Conservation (phyloP, 306 rosid species). For the Castanea sativa region DNA sequence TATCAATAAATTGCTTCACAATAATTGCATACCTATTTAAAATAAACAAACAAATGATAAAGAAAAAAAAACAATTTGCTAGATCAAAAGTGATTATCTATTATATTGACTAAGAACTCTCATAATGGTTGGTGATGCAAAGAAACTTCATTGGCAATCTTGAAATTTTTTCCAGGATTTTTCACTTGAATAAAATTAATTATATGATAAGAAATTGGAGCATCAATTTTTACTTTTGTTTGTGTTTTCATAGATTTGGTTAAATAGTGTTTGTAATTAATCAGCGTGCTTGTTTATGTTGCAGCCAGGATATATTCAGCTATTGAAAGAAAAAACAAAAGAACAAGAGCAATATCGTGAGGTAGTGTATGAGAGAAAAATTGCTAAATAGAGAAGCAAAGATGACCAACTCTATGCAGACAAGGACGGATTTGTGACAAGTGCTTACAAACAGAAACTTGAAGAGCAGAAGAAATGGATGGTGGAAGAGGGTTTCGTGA, state of each 20-base stretch:
- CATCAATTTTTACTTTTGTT: neutral
- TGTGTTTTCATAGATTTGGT: neutral
- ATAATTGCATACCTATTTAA: no score
- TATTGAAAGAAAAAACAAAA: conserved; percentile 58
- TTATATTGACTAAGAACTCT: no score
- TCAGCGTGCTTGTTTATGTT: conserved; percentile 22
- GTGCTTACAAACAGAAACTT: conserved; percentile 85
- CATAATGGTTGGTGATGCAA: no score
- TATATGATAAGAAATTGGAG: neutral
- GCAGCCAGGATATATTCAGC: conserved; percentile 74
- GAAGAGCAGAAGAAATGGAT: conserved; percentile 73
- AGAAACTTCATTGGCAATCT: neutral
- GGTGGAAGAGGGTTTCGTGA: conserved; percentile 80
- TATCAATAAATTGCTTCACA: no score
- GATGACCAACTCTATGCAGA: conserved; percentile 78
- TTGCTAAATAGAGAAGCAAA: conserved; percentile 83
- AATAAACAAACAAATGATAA: no score
- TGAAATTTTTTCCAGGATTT: neutral
- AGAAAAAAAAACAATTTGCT: no score
- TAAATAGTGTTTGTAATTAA: neutral
- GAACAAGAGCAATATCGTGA: conserved; percentile 69
- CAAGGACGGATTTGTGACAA: conserved; percentile 79
- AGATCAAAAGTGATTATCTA: no score
- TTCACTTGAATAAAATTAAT: neutral
- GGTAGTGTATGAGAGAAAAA: conserved; percentile 77